Percentiles rank a stretch among this genome's conserved stretches.
These are phyloP conservation scores for Nothopassalora personata DNA, from an alignment of 2,329 filamentous ascomycete species.

Conservation along the genomic window DNA sequence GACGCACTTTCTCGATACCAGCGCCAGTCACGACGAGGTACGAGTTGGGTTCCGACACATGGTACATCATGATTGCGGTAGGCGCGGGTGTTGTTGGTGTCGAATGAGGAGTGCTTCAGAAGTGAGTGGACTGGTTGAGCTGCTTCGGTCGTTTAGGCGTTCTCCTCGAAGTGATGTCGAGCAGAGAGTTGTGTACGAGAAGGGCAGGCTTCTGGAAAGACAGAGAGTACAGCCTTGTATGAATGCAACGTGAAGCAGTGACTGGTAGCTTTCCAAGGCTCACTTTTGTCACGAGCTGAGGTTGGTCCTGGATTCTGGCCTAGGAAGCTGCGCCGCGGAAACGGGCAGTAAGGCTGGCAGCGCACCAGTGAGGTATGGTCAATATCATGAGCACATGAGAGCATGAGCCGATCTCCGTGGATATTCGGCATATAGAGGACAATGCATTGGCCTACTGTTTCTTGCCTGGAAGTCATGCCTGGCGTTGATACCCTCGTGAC, in stretches of 20 bases:
- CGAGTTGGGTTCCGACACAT: slow-evolving; percentile 68
- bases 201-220: background rate
- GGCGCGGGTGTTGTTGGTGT: background rate
- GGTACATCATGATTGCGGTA: slow-evolving; percentile 33
- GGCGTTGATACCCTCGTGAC: background rate
- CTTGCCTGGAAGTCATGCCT: background rate
- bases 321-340: background rate
- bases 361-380: background rate
- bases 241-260: background rate
- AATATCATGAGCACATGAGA: background rate
- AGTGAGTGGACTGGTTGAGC: background rate
- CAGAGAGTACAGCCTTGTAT: background rate
- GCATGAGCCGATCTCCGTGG: background rate
- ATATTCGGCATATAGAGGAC: background rate
- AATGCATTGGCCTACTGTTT: background rate
- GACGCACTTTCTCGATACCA: slow-evolving; percentile 66
- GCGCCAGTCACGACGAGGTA: slow-evolving; percentile 73
- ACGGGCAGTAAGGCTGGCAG: background rate
- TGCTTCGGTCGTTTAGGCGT: background rate
- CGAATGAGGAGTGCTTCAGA: background rate
- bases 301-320: background rate
- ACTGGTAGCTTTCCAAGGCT: background rate
- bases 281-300: background rate
- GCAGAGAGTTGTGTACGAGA: background rate
- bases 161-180: background rate